Evolutionary conservation across 2,329 filamentous ascomycete species (phyloP).

Genomic region (Aspergillus cejpii): DNA sequence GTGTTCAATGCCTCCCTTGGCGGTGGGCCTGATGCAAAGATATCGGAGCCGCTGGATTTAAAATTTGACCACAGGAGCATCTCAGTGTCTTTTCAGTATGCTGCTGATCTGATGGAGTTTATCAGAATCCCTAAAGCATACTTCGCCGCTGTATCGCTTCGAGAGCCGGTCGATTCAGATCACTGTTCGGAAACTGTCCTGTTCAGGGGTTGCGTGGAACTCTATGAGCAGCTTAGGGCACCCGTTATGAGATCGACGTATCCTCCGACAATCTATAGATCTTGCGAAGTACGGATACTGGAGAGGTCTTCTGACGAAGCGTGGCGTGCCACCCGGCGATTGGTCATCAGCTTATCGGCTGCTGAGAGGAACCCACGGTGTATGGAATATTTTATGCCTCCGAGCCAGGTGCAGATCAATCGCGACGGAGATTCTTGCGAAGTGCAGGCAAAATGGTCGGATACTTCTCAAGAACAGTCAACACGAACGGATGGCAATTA

Average conservation of each 20-base stretch:
- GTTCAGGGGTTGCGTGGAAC: constrained; percentile 25
- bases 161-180: constrained; percentile 26
- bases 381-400: constrained; percentile 27
- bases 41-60: constrained; percentile 23
- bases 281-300: constrained; percentile 29
- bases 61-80: constrained; percentile 23
- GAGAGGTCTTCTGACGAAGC: constrained; percentile 25
- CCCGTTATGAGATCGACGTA: constrained; percentile 27
- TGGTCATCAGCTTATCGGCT: constrained; percentile 28
- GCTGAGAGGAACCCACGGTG: constrained; percentile 22
- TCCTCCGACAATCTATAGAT: constrained; percentile 20
- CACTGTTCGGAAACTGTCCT: constrained; percentile 26
- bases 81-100: constrained; percentile 26
- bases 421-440: constrained; percentile 19
- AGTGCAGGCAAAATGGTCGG: constrained; percentile 28
- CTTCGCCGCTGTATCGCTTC: constrained; percentile 26
- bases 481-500: constrained; percentile 28
- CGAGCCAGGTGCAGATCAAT: constrained; percentile 25
- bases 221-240: constrained; percentile 26
- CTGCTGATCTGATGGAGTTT: constrained; percentile 24
- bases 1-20: constrained; percentile 15
- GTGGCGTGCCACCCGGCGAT: constrained; percentile 27
- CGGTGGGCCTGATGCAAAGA: constrained; percentile 12
- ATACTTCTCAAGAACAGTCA: constrained; percentile 24
- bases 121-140: constrained; percentile 28